phyloP scores from a whole-genome alignment of 768 basidiomycete species.

The Russula dissimulans region DNA sequence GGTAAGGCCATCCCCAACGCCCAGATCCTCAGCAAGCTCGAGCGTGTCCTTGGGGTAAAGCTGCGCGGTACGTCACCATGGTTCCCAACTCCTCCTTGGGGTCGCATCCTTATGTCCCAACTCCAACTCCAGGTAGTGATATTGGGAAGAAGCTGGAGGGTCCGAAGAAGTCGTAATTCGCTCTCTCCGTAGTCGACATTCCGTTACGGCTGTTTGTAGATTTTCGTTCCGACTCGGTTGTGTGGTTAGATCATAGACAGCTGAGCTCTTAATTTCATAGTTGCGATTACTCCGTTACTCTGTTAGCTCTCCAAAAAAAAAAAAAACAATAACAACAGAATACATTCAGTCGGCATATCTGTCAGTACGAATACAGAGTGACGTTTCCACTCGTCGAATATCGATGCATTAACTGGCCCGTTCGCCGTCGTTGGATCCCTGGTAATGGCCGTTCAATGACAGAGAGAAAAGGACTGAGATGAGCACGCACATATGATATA shows the following conservation, averaged over 20 bases:
- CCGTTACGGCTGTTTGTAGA: constrained; percentile 23
- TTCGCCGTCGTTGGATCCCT: constrained; percentile 18
- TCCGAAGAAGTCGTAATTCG: constrained; percentile 58
- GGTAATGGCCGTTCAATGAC: neutral
- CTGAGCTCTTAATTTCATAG: constrained; percentile 4
- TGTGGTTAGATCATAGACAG: constrained; percentile 17
- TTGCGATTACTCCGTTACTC: neutral
- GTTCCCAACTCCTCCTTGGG: neutral
- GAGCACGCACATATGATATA: constrained; percentile 64
- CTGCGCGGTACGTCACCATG: constrained; percentile 59
- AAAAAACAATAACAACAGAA: neutral
- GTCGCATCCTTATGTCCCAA: constrained; percentile 3
- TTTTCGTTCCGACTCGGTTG: constrained; percentile 16
- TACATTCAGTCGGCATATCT: constrained; percentile 13
- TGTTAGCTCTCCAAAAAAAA: neutral
- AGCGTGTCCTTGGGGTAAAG: constrained; percentile 78
- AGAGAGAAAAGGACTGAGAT: neutral
- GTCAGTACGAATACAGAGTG: constrained; percentile 3
- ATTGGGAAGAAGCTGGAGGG: constrained; percentile 84
- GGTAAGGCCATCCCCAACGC: constrained; percentile 81
- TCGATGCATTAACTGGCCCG: constrained; percentile 7
- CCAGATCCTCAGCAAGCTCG: constrained; percentile 83
- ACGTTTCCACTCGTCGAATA: neutral
- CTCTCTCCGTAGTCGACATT: constrained; percentile 30
- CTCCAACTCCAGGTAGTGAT: constrained; percentile 43